phyloP scores from a whole-genome alignment of 768 basidiomycete species.

The Suillus fuscotomentosus region DNA sequence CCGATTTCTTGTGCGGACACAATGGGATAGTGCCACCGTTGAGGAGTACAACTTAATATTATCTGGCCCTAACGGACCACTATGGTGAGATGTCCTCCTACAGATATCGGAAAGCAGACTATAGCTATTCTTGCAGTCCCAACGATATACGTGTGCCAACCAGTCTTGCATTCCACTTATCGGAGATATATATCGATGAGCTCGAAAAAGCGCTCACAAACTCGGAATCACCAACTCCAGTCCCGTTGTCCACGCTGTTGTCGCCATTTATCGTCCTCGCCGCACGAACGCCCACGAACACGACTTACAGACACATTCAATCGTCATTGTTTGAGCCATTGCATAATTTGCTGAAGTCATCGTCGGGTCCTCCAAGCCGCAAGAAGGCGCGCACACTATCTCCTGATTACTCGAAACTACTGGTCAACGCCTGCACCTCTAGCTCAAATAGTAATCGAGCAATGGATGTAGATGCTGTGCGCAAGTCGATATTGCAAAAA shows the following conservation, averaged over 20 bases:
- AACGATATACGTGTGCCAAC: constrained; percentile 71
- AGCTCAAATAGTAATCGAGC: constrained; percentile 39
- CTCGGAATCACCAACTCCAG: constrained; percentile 32
- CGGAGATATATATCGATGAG: constrained; percentile 89
- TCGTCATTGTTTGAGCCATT: constrained; percentile 69
- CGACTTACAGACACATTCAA: constrained; percentile 74
- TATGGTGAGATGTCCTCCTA: constrained; percentile 56
- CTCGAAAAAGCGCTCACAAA: constrained; percentile 62
- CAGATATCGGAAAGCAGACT: not conserved
- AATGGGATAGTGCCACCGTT: constrained; percentile 62
- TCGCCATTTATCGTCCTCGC: constrained; percentile 72
- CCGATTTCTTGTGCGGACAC: constrained; percentile 64
- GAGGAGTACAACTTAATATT: constrained; percentile 71
- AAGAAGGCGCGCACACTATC: constrained; percentile 46
- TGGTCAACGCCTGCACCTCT: constrained; percentile 53
- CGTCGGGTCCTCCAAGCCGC: constrained; percentile 34
- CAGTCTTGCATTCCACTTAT: constrained; percentile 80
- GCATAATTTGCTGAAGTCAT: constrained; percentile 48
- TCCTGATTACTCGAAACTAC: constrained; percentile 42
- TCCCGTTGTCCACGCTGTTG: constrained; percentile 55
- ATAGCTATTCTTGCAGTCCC: constrained; percentile 42
- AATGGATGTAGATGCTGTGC: constrained; percentile 37
- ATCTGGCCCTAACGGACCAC: constrained; percentile 65
- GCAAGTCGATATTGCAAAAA: constrained; percentile 53
- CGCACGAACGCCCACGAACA: constrained; percentile 60